Base-by-base conservation (phyloP, 176 grass and related monocot genomes). In the Eremochloa ophiuroides region DNA sequence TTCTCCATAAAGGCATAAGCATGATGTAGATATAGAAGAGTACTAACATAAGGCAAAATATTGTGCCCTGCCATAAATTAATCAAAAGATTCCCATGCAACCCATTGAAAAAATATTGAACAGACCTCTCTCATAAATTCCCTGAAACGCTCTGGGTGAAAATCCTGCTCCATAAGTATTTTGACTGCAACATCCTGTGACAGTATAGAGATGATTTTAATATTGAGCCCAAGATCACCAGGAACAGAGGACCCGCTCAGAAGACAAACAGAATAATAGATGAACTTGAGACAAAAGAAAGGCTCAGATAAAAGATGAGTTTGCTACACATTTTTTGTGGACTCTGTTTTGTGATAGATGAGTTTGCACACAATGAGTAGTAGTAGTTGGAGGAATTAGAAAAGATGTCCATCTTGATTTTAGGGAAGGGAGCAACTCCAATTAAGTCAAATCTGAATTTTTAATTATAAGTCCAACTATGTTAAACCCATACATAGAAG, bases 151-250 rank as follows among this genome's bases (percentile, higher is more conserved):
- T 94, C 96, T 66, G 89, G 84, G 89, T 93, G 96, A 55, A 95
- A 98, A 91, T 98, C 96, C 83, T 98, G 96, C 73, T 98, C 93
- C 86, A 98, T 98, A 40, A 98, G 86, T 88, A 95, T 95, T 83
- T 98, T 98, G 70, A 98, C 96, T 40, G 93, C 96, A 84, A 98
- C 93, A 89, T 98, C 96, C 96, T 98, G 76, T 40, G 41, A 62
- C 58, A 80, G 64, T 80, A 83, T 31, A 75, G 44, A 83, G 4
- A 77, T 60, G 3, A 66, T 73, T 77, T 60, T 15, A 66, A 71
- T 34, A 15, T 8, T 84, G 7, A 80, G 22, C 26, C 42, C 14
- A 81, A 62, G 15, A 89, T 12, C 13, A 73, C 48, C 44, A 46
- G 37, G 27, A 22, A 38, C 20, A 56, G 25, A 53, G 64, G 33